Conservation (phyloP, 805 yeast genomes). For the Saturnispora sanitii region DNA sequence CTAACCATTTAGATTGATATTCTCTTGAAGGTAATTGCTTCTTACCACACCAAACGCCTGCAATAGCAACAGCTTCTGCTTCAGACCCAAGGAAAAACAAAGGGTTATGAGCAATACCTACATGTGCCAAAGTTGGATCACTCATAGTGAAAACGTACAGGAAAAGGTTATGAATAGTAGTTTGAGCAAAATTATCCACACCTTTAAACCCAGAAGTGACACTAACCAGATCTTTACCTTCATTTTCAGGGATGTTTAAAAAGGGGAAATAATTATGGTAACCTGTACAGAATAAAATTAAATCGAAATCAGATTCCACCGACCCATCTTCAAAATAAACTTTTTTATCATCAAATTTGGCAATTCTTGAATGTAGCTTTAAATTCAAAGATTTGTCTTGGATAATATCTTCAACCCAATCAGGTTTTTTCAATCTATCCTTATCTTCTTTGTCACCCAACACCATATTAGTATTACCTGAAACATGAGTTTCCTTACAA, state of each 20-base stretch:
- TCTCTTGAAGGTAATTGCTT: constrained; percentile 29
- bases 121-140: constrained; percentile 34
- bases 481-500: constrained; percentile 13
- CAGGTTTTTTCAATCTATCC: constrained; percentile 18
- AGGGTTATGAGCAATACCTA: constrained; percentile 34
- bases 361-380: constrained; percentile 24
- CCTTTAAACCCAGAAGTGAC: constrained; percentile 29
- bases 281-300: constrained; percentile 40
- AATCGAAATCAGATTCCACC: constrained; percentile 25
- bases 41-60: constrained; percentile 45
- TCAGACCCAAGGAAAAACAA: constrained; percentile 41
- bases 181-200: constrained; percentile 10
- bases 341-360: constrained; percentile 20
- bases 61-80: constrained; percentile 40
- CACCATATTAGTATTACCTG: constrained; percentile 1
- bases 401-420: constrained; percentile 32
- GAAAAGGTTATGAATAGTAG: constrained; percentile 19
- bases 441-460: constrained; percentile 4
- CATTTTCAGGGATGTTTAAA: constrained; percentile 20
- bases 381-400: constrained; percentile 24
- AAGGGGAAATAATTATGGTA: constrained; percentile 38
- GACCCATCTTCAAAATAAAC: constrained; percentile 28
- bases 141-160: constrained; percentile 28
- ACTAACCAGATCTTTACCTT: constrained; percentile 12
- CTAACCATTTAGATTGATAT: constrained; percentile 14